A percentile compares a stretch with the other conserved stretches of the same genome.
These are phyloP conservation scores for Phalaenopsis aphrodite DNA, from an alignment of 106 monocot species.

Conservation along the genomic window DNA sequence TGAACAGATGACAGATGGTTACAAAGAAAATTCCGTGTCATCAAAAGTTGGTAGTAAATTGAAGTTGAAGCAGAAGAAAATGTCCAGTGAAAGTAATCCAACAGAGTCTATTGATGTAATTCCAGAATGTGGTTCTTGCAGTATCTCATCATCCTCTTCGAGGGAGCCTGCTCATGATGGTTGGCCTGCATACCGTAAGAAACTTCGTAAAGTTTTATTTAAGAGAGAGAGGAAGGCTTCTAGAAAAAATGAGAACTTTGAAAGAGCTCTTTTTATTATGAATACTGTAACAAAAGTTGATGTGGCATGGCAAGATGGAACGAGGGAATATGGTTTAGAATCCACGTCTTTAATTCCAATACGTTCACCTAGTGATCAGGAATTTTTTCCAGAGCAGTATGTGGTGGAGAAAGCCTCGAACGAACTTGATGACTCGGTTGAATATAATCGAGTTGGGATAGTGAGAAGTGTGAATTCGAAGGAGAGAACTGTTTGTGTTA, in stretches of 20 bases:
- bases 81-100: slow-evolving; percentile 8
- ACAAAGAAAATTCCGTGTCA: background rate
- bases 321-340: slow-evolving; percentile 43
- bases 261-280: slow-evolving; percentile 73
- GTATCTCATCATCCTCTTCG: slow-evolving; percentile 21
- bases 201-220: slow-evolving; percentile 52
- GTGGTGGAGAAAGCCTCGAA: slow-evolving; percentile 72
- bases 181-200: slow-evolving; percentile 49
- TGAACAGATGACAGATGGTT: slow-evolving; percentile 7
- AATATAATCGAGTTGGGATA: slow-evolving; percentile 60
- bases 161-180: slow-evolving; percentile 50
- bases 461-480: slow-evolving; percentile 74
- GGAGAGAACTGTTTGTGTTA: slow-evolving; percentile 73
- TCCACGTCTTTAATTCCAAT: slow-evolving; percentile 73
- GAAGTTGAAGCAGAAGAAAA: slow-evolving; percentile 3
- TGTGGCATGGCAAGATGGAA: slow-evolving; percentile 95
- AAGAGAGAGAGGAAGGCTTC: slow-evolving; percentile 52
- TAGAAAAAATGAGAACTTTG: slow-evolving; percentile 58
- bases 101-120: slow-evolving; percentile 11
- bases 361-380: slow-evolving; percentile 74
- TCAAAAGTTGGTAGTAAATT: slow-evolving; percentile 2
- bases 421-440: slow-evolving; percentile 53
- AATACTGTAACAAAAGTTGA: slow-evolving; percentile 67
- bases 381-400: slow-evolving; percentile 95
- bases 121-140: slow-evolving; percentile 17